Conservation (phyloP, 2,329 filamentous ascomycete genomes). For the Colletotrichum sp. region DNA sequence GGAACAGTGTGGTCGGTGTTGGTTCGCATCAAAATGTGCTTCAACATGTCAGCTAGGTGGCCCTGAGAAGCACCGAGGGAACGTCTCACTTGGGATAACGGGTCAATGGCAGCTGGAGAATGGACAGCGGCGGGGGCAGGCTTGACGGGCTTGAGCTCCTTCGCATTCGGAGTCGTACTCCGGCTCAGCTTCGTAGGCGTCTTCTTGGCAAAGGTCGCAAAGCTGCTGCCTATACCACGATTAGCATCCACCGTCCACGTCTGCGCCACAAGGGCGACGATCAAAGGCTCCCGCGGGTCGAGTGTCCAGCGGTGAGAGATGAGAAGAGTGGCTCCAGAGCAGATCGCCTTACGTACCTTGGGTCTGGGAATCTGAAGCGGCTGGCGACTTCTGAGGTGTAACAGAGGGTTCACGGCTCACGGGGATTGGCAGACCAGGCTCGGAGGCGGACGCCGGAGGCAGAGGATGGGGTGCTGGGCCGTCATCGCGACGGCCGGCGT, state of each 20-base stretch:
- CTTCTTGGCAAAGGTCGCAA: conserved; percentile 18
- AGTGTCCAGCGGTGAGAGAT: neutral
- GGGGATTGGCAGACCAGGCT: conserved; percentile 27
- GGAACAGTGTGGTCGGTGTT: conserved; percentile 66
- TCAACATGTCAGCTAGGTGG: neutral
- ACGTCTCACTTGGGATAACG: conserved; percentile 31
- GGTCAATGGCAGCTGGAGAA: conserved; percentile 28
- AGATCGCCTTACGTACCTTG: conserved; percentile 29
- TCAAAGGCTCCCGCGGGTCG: neutral
- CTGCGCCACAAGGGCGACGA: neutral
- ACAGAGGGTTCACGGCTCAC: conserved; percentile 19
- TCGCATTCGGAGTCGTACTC: conserved; percentile 15
- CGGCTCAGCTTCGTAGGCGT: conserved; percentile 18
- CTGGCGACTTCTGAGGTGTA: conserved; percentile 25
- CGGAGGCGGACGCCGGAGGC: conserved; percentile 24
- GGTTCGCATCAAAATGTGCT: conserved; percentile 71
- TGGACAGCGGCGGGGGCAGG: conserved; percentile 17
- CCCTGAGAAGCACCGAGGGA: neutral
- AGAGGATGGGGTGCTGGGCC: neutral
- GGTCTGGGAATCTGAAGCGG: conserved; percentile 31
- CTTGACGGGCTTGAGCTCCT: conserved; percentile 20
- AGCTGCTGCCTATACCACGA: conserved; percentile 10
- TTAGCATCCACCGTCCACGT: conserved; percentile 5
- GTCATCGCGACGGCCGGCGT: conserved; percentile 12
- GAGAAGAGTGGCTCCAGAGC: neutral